These are phyloP conservation scores for Phoma herbarum DNA, from an alignment of 2,329 filamentous ascomycete species.

Conservation along the genomic window DNA sequence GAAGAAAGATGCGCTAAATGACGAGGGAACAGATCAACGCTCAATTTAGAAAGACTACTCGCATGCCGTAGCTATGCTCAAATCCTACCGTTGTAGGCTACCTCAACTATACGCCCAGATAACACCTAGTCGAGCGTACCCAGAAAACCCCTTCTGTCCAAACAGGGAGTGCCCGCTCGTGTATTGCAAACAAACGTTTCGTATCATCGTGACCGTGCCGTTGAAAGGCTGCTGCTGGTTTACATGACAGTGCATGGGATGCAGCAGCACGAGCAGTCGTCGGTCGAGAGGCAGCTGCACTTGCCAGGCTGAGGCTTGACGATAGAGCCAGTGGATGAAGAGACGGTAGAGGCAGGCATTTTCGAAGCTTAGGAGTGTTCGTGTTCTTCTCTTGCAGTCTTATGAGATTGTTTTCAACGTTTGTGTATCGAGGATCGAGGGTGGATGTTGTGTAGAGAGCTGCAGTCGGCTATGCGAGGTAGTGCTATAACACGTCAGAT, in stretches of 20 bases:
- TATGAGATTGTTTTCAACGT: neutral
- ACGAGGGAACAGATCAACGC: neutral
- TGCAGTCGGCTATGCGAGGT: neutral
- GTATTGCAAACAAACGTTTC: conserved; percentile 2
- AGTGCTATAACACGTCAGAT: conserved; percentile 18
- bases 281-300: conserved; percentile 41
- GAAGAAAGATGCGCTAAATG: neutral
- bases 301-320: conserved; percentile 47
- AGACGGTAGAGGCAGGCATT: conserved; percentile 49
- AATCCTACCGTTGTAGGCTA: neutral
- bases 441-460: neutral
- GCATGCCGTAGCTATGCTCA: neutral
- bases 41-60: neutral
- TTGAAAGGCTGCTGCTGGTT: neutral
- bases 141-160: neutral
- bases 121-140: neutral
- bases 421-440: neutral
- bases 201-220: conserved; percentile 4
- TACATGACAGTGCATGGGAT: conserved; percentile 52
- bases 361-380: neutral
- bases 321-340: conserved; percentile 45
- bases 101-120: neutral
- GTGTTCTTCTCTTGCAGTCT: neutral
- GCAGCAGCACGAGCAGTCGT: conserved; percentile 47
- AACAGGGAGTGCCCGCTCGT: conserved; percentile 1